Evolutionary conservation across 345 rosid genomes (phyloP).

Genomic region (Moricandia moricandioides): DNA sequence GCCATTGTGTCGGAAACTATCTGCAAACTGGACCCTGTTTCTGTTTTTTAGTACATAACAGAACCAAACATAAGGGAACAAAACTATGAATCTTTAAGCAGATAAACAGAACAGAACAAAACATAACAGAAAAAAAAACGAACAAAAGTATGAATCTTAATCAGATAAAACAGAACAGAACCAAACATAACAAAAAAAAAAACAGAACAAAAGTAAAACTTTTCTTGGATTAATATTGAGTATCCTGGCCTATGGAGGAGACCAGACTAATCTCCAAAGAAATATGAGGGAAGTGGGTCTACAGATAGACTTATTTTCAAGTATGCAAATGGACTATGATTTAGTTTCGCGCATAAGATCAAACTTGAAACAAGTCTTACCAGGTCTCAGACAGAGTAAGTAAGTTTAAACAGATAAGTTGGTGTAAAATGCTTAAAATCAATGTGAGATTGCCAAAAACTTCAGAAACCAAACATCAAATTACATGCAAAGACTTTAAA

Average conservation of each 20-base stretch:
- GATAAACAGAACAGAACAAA: neutral
- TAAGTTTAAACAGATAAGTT: neutral
- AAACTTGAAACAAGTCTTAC: too few species aligned
- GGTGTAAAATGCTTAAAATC: neutral
- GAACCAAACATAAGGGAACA: neutral
- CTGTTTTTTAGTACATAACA: neutral
- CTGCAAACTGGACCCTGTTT: constrained; percentile 40
- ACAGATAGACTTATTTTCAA: too few species aligned
- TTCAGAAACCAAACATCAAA: neutral
- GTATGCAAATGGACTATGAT: too few species aligned
- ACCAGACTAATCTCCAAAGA: too few species aligned
- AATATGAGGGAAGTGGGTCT: too few species aligned
- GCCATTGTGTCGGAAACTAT: constrained; percentile 34
- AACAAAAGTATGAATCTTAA: neutral
- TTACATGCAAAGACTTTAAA: neutral
- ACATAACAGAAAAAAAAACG: neutral
- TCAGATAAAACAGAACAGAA: neutral
- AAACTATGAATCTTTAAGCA: neutral
- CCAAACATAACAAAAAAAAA: too few species aligned
- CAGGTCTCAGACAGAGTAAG: too few species aligned
- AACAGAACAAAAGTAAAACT: neutral
- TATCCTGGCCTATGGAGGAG: too few species aligned
- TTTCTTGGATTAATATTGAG: too few species aligned
- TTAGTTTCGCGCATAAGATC: too few species aligned
- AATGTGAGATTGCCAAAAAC: neutral